Percentiles rank a stretch among this genome's conserved stretches.
phyloP scores from a whole-genome alignment of 75 land plant genomes.

The Pinus albicaulis region DNA sequence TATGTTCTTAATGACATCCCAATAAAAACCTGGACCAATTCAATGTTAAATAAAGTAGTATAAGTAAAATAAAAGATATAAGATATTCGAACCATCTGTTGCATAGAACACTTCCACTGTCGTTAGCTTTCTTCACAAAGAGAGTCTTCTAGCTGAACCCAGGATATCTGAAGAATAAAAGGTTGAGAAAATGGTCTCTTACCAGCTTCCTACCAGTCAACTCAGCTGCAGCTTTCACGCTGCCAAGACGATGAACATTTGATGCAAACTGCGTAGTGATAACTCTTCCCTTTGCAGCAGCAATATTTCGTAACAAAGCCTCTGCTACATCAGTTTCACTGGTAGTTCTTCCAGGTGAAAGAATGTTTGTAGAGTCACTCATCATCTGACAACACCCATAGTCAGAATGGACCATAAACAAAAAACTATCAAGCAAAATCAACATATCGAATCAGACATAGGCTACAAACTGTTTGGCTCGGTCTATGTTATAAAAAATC shows the following conservation, averaged over 20 bases:
- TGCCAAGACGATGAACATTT: slow-evolving; percentile 49
- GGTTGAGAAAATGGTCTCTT: not conserved
- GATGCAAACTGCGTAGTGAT: slow-evolving; percentile 58
- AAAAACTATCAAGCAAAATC: slow-evolving; percentile 7
- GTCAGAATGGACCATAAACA: not conserved
- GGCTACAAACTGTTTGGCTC: too few species aligned
- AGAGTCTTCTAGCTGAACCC: not conserved
- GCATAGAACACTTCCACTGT: not conserved
- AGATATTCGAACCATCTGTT: not conserved
- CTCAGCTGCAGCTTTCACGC: slow-evolving; percentile 55
- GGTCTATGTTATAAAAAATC: too few species aligned
- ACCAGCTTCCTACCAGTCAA: slow-evolving; percentile 52
- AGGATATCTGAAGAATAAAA: not conserved
- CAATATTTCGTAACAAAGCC: slow-evolving; percentile 31
- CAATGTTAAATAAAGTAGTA: not conserved
- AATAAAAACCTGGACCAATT: slow-evolving; percentile 34
- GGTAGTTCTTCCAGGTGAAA: slow-evolving; percentile 52
- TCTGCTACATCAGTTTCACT: slow-evolving; percentile 58
- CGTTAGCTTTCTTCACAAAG: not conserved
- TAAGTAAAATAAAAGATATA: not conserved
- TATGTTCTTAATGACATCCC: slow-evolving; percentile 44
- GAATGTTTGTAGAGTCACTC: slow-evolving; percentile 55
- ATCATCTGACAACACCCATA: slow-evolving; percentile 36
- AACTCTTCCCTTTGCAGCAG: slow-evolving; percentile 37
- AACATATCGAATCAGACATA: not conserved